These are phyloP conservation scores for Leishmania martiniquensis DNA, from an alignment of 208 protist genomes.

Conservation along the genomic window DNA sequence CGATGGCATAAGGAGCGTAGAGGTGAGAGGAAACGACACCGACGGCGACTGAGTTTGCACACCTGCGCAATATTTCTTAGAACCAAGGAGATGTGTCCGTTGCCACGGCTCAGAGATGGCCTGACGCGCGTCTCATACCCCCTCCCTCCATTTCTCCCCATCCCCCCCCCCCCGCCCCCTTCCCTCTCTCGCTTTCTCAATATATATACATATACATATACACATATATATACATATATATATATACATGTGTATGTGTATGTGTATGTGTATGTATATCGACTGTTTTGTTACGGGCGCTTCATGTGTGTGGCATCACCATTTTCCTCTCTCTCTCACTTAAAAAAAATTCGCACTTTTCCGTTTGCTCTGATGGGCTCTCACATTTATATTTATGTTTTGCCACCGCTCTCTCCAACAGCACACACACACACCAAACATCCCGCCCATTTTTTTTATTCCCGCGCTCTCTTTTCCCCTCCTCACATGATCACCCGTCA, in stretches of 20 bases:
- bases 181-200: background rate
- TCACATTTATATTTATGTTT: too few relatives aligned
- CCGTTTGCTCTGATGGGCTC: too few relatives aligned
- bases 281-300: too few relatives aligned
- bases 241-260: background rate
- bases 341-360: too few relatives aligned
- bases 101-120: background rate
- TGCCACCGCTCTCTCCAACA: too few relatives aligned
- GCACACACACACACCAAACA: too few relatives aligned
- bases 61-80: background rate
- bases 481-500: background rate
- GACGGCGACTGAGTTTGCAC: background rate
- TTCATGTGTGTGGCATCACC: background rate
- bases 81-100: background rate
- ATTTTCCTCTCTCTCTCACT: too few relatives aligned
- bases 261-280: background rate
- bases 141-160: constrained; percentile 8
- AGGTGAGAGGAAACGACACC: background rate
- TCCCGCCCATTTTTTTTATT: too few relatives aligned
- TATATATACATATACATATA: background rate
- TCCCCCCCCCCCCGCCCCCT: background rate
- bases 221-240: background rate
- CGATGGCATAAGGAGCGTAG: background rate
- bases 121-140: background rate
- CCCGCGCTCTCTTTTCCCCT: too few relatives aligned